Conservation (phyloP, 345 rosid species). For the Crucihimalaya himalaica region DNA sequence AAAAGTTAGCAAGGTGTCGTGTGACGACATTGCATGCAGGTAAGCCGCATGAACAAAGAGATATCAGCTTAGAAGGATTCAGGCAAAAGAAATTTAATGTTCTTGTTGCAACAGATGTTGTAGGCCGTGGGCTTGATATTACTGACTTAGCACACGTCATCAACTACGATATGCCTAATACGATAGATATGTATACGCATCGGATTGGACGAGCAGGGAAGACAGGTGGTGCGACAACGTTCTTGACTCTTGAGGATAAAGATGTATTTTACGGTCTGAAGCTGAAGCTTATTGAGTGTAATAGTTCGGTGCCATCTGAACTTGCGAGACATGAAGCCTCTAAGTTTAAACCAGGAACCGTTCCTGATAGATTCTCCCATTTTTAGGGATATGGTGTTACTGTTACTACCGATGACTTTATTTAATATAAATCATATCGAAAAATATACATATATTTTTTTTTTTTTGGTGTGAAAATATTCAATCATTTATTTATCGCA, state of each 20-base stretch:
- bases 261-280: conserved; percentile 80
- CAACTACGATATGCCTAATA: conserved; percentile 79
- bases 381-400: neutral
- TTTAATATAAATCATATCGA: neutral
- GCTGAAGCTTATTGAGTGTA: conserved; percentile 78
- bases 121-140: conserved; percentile 73
- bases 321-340: conserved; percentile 88
- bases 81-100: conserved; percentile 65
- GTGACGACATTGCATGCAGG: conserved; percentile 85
- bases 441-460: too few relatives aligned
- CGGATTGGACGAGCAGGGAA: conserved; percentile 86
- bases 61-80: conserved; percentile 72
- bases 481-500: too few relatives aligned
- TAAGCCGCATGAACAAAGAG: conserved; percentile 84
- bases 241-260: conserved; percentile 65
- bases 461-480: too few relatives aligned
- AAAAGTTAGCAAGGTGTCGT: conserved; percentile 57
- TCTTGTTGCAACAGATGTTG: conserved; percentile 78
- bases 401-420: neutral
- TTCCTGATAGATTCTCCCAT: conserved; percentile 68
- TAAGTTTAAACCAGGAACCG: conserved; percentile 68
- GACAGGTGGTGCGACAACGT: conserved; percentile 79
- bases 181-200: conserved; percentile 77
- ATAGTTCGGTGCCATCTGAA: conserved; percentile 73
- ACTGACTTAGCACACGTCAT: conserved; percentile 79